phyloP scores from a whole-genome alignment of 768 basidiomycete genomes.

The Boletus rubropictus region DNA sequence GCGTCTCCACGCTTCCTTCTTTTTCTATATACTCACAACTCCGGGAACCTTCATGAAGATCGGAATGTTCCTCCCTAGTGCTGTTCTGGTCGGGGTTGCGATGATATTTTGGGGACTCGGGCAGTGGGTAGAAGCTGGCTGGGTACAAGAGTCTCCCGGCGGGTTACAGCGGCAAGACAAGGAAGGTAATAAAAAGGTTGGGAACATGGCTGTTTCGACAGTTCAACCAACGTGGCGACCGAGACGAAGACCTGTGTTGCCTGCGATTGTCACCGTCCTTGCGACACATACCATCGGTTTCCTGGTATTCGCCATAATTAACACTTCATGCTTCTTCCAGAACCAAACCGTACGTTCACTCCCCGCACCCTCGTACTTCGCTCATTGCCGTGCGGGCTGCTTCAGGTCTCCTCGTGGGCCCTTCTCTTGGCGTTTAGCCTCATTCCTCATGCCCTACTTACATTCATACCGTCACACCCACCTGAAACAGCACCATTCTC shows the following conservation, averaged over 20 bases:
- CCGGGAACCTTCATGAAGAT: constrained; percentile 77
- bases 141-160: constrained; percentile 29
- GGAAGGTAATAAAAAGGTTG: constrained; percentile 11
- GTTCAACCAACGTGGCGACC: constrained; percentile 4
- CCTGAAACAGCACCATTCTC: constrained; percentile 36
- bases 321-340: constrained; percentile 39
- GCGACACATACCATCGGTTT: constrained; percentile 53
- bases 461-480: constrained; percentile 21
- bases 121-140: constrained; percentile 65
- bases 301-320: constrained; percentile 44
- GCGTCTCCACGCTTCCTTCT: constrained; percentile 94
- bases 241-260: constrained; percentile 50
- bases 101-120: constrained; percentile 81
- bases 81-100: constrained; percentile 74
- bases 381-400: constrained; percentile 19
- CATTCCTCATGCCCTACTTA: constrained; percentile 32
- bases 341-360: constrained; percentile 36
- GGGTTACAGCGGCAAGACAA: constrained; percentile 1
- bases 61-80: constrained; percentile 85
- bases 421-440: constrained; percentile 29
- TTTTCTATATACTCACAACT: constrained; percentile 72
- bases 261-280: constrained; percentile 47
- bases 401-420: constrained; percentile 24
- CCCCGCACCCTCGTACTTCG: background rate
- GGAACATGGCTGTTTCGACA: background rate